Evolutionary conservation across 306 rosid species (phyloP).

Genomic region (Acacia acuminata): DNA sequence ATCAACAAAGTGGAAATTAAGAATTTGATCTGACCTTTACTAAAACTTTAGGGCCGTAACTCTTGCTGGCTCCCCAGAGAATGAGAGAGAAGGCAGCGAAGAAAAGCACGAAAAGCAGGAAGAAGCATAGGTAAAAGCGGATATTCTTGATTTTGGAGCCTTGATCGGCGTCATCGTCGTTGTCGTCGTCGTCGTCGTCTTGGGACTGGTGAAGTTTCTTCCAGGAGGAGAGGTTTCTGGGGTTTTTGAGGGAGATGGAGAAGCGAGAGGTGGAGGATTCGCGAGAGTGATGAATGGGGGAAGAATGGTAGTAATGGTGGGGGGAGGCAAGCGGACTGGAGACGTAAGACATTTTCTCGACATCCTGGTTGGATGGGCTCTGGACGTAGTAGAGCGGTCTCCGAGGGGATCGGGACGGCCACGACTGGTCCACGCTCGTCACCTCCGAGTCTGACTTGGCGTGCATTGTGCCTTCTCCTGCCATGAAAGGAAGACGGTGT

Average conservation of each 20-base stretch:
- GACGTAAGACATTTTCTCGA: constrained; percentile 92
- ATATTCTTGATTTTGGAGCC: constrained; percentile 41
- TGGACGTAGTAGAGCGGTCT: constrained; percentile 89
- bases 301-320: constrained; percentile 68
- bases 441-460: constrained; percentile 84
- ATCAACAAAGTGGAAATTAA: neutral
- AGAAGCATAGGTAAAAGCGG: constrained; percentile 55
- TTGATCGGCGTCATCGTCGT: neutral
- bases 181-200: constrained; percentile 27
- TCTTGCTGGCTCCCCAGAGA: constrained; percentile 93
- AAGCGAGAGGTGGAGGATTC: constrained; percentile 93
- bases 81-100: constrained; percentile 68
- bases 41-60: constrained; percentile 52
- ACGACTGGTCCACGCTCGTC: constrained; percentile 72
- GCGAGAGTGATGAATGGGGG: constrained; percentile 93
- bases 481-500: neutral
- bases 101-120: constrained; percentile 52
- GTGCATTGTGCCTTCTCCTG: constrained; percentile 51
- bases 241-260: constrained; percentile 80
- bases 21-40: constrained; percentile 51
- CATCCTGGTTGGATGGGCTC: constrained; percentile 92
- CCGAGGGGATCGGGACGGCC: constrained; percentile 76
- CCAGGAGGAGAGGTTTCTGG: constrained; percentile 56
- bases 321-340: constrained; percentile 84
- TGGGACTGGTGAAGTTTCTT: constrained; percentile 47